Percentiles rank a stretch among this genome's conserved stretches.
Conservation (phyloP, 2,329 filamentous ascomycete genomes). For the Hymenoscyphus salicellus region DNA sequence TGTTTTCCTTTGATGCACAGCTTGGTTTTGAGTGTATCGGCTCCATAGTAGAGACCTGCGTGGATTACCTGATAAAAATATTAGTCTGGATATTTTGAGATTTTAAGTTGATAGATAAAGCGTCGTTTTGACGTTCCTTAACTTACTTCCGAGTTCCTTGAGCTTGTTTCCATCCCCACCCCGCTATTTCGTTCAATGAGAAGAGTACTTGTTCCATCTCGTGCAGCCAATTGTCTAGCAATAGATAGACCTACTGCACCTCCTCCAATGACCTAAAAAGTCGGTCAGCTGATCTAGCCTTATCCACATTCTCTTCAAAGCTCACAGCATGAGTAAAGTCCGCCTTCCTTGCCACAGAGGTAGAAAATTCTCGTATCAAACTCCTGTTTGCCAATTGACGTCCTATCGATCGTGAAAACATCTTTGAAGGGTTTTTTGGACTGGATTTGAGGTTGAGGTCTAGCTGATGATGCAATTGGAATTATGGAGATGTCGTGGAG, state of each 20-base stretch:
- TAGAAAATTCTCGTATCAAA: conserved; percentile 26
- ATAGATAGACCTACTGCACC: conserved; percentile 68
- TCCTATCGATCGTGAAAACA: conserved; percentile 17
- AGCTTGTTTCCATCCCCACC: conserved; percentile 68
- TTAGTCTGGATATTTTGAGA: neutral
- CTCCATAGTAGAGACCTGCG: conserved; percentile 72
- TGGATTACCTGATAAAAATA: conserved; percentile 71
- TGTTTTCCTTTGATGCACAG: conserved; percentile 77
- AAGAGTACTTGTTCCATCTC: conserved; percentile 60
- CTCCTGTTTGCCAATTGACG: conserved; percentile 17
- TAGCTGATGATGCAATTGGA: neutral
- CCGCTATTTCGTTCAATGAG: conserved; percentile 63
- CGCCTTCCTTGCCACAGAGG: conserved; percentile 23
- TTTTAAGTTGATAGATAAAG: neutral
- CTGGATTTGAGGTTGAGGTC: neutral
- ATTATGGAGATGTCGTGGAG: neutral
- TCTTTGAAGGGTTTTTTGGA: neutral
- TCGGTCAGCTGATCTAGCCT: neutral
- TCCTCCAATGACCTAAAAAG: conserved; percentile 50
- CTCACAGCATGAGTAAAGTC: conserved; percentile 38
- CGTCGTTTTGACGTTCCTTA: neutral
- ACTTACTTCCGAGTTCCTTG: conserved; percentile 62
- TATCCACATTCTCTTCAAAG: neutral
- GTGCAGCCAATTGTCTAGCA: conserved; percentile 58
- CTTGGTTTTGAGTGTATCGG: conserved; percentile 70